Evolutionary conservation across 2,329 filamentous ascomycete species (phyloP).

Genomic region (Ophiocordyceps sinensis): DNA sequence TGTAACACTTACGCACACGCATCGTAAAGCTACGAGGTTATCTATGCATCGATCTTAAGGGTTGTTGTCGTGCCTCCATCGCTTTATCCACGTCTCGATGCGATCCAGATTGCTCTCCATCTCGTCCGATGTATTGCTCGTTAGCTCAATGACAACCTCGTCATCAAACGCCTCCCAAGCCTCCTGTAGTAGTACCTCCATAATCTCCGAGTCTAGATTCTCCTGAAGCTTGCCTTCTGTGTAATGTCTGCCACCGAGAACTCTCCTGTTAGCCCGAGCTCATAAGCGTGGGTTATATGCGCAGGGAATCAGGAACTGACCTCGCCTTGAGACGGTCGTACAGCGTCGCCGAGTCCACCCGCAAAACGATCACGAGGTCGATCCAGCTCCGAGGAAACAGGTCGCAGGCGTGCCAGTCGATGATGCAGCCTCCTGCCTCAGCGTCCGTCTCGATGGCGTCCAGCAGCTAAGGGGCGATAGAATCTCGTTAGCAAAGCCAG

Average conservation of each 20-base stretch:
- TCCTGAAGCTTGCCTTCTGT: conserved; percentile 80
- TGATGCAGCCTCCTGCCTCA: conserved; percentile 65
- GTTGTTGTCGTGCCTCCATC: conserved; percentile 47
- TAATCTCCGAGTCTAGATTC: conserved; percentile 94
- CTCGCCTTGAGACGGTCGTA: conserved; percentile 72
- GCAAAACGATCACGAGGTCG: conserved; percentile 83
- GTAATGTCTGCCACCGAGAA: conserved; percentile 46
- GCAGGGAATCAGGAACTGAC: too few species aligned
- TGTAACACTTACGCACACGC: too few species aligned
- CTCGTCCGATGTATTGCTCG: conserved; percentile 67
- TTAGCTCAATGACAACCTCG: conserved; percentile 78
- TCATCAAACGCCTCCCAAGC: conserved; percentile 75
- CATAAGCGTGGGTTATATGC: not conserved
- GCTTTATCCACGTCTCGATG: conserved; percentile 65
- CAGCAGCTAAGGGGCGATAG: conserved; percentile 42
- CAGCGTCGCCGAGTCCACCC: conserved; percentile 63
- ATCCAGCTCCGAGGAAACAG: conserved; percentile 89
- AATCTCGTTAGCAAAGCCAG: not conserved
- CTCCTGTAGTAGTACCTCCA: conserved; percentile 86
- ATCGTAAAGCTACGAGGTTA: too few species aligned
- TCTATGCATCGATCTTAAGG: too few species aligned
- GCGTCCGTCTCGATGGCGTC: conserved; percentile 79
- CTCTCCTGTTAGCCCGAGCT: not conserved
- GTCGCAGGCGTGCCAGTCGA: conserved; percentile 98
- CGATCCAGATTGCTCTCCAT: conserved; percentile 81